Conservation (phyloP, 1,139 yeast species). For the Diutina neorugosa region DNA sequence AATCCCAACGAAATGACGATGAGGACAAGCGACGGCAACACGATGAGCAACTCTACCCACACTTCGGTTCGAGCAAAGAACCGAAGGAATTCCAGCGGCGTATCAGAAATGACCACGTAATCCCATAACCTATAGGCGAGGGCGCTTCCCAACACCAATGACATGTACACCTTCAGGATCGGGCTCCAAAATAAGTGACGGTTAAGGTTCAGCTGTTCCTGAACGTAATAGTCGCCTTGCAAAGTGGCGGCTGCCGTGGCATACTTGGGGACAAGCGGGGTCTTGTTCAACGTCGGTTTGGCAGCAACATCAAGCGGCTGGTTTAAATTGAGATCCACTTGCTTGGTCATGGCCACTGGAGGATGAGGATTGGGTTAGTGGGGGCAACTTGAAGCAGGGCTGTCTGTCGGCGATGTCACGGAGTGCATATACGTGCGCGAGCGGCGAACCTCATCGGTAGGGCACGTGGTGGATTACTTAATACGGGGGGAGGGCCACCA, state of each 20-base stretch:
- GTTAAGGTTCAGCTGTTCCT: slow-evolving; percentile 41
- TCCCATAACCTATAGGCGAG: slow-evolving; percentile 13
- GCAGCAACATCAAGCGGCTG: slow-evolving; percentile 39
- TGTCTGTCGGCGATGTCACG: neutral
- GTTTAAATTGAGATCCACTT: slow-evolving; percentile 37
- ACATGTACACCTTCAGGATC: slow-evolving; percentile 6
- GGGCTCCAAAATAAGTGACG: slow-evolving; percentile 38
- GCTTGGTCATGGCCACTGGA: slow-evolving; percentile 14
- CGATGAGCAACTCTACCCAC: slow-evolving; percentile 15
- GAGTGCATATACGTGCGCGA: neutral
- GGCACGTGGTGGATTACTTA: neutral
- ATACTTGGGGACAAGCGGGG: slow-evolving; percentile 40
- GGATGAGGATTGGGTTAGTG: neutral
- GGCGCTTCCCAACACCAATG: slow-evolving; percentile 13
- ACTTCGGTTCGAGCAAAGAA: slow-evolving; percentile 8
- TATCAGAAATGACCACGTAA: slow-evolving; percentile 22
- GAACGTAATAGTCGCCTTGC: slow-evolving; percentile 52
- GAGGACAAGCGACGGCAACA: slow-evolving; percentile 17
- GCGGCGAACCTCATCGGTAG: neutral
- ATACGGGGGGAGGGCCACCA: neutral
- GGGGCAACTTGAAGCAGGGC: neutral
- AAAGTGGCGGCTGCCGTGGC: slow-evolving; percentile 50
- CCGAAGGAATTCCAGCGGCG: slow-evolving; percentile 21
- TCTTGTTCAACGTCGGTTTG: slow-evolving; percentile 35
- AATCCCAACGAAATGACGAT: slow-evolving; percentile 17